Conservation (phyloP, 164 flowering plant species). For the Stephania cephalantha region DNA sequence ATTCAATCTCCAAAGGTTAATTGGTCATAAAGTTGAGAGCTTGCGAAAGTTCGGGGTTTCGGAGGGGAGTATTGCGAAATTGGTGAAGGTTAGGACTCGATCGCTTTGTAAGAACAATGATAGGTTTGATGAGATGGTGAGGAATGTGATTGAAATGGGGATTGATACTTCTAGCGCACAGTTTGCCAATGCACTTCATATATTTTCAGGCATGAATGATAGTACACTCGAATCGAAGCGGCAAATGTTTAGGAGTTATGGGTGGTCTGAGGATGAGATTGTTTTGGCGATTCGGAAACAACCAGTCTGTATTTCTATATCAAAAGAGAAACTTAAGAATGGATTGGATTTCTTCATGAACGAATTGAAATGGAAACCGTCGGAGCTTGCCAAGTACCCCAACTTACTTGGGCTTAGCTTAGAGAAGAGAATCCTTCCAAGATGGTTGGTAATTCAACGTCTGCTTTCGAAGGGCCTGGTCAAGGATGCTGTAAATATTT, state of each 20-base stretch:
- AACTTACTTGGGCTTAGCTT: neutral
- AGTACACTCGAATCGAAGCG: neutral
- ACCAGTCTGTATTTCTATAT: constrained; percentile 1
- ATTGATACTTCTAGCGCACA: neutral
- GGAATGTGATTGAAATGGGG: constrained; percentile 3
- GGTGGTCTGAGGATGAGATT: constrained; percentile 8
- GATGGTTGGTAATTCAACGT: neutral
- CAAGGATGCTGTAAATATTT: neutral
- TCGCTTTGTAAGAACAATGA: neutral
- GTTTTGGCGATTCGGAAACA: neutral
- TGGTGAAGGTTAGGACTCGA: neutral
- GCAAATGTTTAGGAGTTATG: constrained; percentile 3
- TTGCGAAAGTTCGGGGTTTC: constrained; percentile 23
- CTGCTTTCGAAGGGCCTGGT: neutral
- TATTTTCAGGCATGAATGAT: neutral
- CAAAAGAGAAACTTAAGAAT: neutral
- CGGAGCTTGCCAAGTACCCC: neutral
- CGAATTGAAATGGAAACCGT: constrained; percentile 5
- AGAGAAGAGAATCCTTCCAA: constrained; percentile 7
- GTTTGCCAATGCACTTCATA: constrained; percentile 1
- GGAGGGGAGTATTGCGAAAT: neutral
- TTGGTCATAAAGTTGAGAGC: constrained; percentile 13
- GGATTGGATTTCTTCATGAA: constrained; percentile 7
- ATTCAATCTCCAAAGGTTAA: neutral
- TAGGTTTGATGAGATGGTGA: constrained; percentile 7